Percentiles rank a stretch among this genome's conserved stretches.
These are phyloP conservation scores for Linum tenue DNA, from an alignment of 345 rosid species.

Conservation along the genomic window DNA sequence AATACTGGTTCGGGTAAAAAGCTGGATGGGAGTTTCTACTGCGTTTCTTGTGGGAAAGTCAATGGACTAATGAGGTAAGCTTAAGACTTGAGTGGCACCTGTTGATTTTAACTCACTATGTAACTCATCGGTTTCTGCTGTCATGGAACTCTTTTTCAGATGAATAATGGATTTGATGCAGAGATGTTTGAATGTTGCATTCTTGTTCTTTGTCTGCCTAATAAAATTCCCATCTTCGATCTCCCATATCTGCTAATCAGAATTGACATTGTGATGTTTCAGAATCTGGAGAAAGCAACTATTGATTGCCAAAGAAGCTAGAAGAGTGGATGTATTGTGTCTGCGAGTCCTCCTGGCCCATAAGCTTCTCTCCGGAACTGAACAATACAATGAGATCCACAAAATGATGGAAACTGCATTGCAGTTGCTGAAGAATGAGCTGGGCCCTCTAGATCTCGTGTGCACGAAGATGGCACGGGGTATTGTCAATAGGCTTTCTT, in stretches of 20 bases:
- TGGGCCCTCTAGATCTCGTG: conserved; percentile 57
- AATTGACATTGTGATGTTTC: conserved; percentile 7
- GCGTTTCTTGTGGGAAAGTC: conserved; percentile 54
- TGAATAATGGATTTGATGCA: not conserved
- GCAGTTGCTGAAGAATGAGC: conserved; percentile 43
- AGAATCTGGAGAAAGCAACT: conserved; percentile 67
- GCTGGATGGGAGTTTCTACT: conserved; percentile 54
- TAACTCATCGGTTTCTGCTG: not conserved
- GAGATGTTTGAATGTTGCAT: not conserved
- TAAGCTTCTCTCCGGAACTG: conserved; percentile 45
- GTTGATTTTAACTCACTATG: not conserved
- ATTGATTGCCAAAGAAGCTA: conserved; percentile 60
- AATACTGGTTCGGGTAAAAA: conserved; percentile 25
- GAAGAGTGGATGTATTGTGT: conserved; percentile 75
- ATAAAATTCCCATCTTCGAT: not conserved
- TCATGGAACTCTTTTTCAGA: not conserved
- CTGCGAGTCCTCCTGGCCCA: conserved; percentile 49
- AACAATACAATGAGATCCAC: conserved; percentile 29
- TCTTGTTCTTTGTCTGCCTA: not conserved
- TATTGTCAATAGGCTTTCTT: conserved; percentile 65
- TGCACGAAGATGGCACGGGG: conserved; percentile 63
- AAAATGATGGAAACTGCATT: conserved; percentile 47
- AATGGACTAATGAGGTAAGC: conserved; percentile 51
- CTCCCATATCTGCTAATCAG: not conserved
- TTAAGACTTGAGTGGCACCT: too few species aligned